These are phyloP conservation scores for Aspergillus sclerotialis DNA, from an alignment of 2,329 filamentous ascomycete species.

Conservation along the genomic window DNA sequence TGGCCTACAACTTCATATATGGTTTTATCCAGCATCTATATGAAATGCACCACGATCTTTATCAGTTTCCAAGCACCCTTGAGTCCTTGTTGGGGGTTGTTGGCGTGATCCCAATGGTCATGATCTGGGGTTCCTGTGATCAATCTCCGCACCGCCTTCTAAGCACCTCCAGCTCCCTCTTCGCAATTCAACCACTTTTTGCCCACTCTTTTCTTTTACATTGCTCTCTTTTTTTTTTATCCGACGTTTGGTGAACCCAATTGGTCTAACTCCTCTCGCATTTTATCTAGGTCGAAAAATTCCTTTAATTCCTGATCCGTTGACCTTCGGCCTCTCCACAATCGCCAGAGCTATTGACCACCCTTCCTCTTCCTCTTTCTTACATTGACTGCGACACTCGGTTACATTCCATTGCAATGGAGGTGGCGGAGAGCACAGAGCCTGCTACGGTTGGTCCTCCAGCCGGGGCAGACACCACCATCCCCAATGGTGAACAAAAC, in stretches of 20 bases:
- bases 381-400: neutral
- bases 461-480: slow-evolving; percentile 24
- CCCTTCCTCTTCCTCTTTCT: slow-evolving; percentile 3
- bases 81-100: slow-evolving; percentile 5
- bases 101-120: slow-evolving; percentile 16
- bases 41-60: neutral
- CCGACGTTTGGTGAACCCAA: slow-evolving; percentile 4
- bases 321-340: slow-evolving; percentile 14
- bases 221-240: neutral
- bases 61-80: neutral
- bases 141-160: slow-evolving; percentile 37
- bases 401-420: slow-evolving; percentile 22
- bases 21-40: slow-evolving; percentile 2
- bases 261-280: slow-evolving; percentile 19
- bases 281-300: slow-evolving; percentile 16
- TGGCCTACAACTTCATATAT: slow-evolving; percentile 9
- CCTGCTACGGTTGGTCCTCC: slow-evolving; percentile 27
- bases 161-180: slow-evolving; percentile 14
- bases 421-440: slow-evolving; percentile 33
- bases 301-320: slow-evolving; percentile 8
- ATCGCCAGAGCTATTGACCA: slow-evolving; percentile 3
- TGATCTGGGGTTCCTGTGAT: slow-evolving; percentile 21
- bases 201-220: slow-evolving; percentile 1
- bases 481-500: slow-evolving; percentile 31
- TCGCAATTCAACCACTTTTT: slow-evolving; percentile 6